Conservation (phyloP, 2,329 filamentous ascomycete genomes). For the Mycocentrospora acerina region DNA sequence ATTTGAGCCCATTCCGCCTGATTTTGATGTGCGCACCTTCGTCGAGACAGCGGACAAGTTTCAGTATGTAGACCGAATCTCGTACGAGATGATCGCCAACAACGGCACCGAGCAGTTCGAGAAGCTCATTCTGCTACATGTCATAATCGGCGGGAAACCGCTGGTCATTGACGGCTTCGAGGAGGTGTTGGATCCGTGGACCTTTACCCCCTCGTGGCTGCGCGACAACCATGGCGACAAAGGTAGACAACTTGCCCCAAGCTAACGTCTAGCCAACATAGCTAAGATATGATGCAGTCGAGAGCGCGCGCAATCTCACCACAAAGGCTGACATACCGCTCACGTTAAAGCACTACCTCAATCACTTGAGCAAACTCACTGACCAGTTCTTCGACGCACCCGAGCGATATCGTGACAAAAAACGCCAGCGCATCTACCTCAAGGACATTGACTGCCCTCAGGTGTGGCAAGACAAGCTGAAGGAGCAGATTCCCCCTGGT, state of each 20-base stretch:
- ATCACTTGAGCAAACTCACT: constrained; percentile 79
- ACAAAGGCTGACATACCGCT: constrained; percentile 74
- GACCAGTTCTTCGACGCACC: constrained; percentile 72
- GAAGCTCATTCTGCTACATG: constrained; percentile 78
- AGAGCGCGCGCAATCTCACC: constrained; percentile 80
- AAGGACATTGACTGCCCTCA: constrained; percentile 96
- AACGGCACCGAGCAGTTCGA: constrained; percentile 81
- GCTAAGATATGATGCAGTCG: constrained; percentile 56
- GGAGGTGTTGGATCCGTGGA: constrained; percentile 68
- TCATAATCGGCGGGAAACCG: constrained; percentile 82
- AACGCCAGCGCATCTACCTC: constrained; percentile 83
- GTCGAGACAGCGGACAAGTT: constrained; percentile 83
- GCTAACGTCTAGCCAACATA: constrained; percentile 18
- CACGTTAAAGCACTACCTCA: constrained; percentile 86
- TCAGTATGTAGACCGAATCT: constrained; percentile 79
- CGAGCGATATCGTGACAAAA: constrained; percentile 74
- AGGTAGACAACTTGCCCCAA: constrained; percentile 52
- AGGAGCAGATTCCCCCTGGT: constrained; percentile 74
- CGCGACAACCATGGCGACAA: constrained; percentile 77
- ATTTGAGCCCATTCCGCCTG: constrained; percentile 87
- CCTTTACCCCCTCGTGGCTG: constrained; percentile 82
- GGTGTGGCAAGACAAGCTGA: constrained; percentile 80
- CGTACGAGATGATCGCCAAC: constrained; percentile 73
- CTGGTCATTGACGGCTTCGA: constrained; percentile 91
- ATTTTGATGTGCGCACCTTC: constrained; percentile 74